Evolutionary conservation across 2,329 filamentous ascomycete genomes (phyloP), one percentile per base, ranked within the genome.

Genomic region (Fusarium burgessii): DNA sequence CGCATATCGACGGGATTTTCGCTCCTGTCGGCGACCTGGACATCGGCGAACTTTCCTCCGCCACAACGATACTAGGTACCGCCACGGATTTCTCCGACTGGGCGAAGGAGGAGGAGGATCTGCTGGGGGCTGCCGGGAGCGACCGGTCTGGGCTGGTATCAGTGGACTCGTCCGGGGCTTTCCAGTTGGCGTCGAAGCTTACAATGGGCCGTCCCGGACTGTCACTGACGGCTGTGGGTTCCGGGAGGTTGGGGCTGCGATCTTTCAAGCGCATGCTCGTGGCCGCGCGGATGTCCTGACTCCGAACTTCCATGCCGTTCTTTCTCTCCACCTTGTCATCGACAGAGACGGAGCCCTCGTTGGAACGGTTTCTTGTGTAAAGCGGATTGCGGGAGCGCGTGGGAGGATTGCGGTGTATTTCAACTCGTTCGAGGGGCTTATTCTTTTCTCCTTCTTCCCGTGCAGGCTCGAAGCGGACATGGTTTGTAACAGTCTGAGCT

Each of bases 141-240:
- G 77, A 74, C 75, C 75, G 76, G 72, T 86, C 81, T 83, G 80
- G 79, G 77, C 74, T 92, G 84, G 89, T 82, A 89, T 94, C 91
- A 86, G 92, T 86, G 81, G 85, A 85, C 85, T 88, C 85, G 79
- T 92, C 90, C 79, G 88, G 89, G 78, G 90, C 88, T 85, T 90
- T 92, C 91, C 93, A 97, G 79, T 92, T 89, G 77, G 89, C 89
- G 82, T 97, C 89, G 87, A 98, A 98, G 87, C 95, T 98, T 86
- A 98, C 95, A 85, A 98, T 98, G 70, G 95, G 95, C 79, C 95
- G 90, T 76, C 94, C 94, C 76, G 93, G 92, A 78, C 88, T 92
- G 83, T 98, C 92, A 84, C 94, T 98, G 81, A 98, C 95, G 77
- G 93, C 91, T 58, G 93, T 93, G 72, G 95, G 95, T 77, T 92